Conservation (phyloP, 2,329 filamentous ascomycete genomes). For the Fusarium agapanthi region DNA sequence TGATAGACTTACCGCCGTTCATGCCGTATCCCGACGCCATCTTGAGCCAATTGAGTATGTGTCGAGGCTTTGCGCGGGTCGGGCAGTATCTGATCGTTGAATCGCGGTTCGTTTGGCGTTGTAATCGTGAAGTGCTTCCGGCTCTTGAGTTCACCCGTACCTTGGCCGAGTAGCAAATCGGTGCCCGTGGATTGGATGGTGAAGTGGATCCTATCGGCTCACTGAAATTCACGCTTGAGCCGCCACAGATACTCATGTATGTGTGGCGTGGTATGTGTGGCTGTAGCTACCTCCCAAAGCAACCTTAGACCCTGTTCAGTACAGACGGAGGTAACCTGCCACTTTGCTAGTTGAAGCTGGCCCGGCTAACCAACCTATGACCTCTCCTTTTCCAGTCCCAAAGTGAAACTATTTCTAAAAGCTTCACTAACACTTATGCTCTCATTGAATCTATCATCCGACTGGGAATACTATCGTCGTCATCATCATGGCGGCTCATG, state of each 20-base stretch:
- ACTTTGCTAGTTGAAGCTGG: constrained; percentile 24
- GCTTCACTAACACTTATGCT: background rate
- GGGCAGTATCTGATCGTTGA: constrained; percentile 35
- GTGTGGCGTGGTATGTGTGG: constrained; percentile 8
- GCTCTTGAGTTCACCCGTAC: constrained; percentile 40
- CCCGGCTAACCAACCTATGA: background rate
- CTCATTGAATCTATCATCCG: background rate
- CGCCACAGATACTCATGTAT: background rate
- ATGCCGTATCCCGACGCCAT: constrained; percentile 89
- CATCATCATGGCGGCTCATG: constrained; percentile 37
- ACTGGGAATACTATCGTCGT: background rate
- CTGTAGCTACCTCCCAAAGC: background rate
- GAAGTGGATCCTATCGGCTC: constrained; percentile 12
- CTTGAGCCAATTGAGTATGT: constrained; percentile 46
- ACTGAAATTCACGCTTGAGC: constrained; percentile 10
- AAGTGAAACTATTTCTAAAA: background rate
- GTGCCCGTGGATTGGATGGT: constrained; percentile 29
- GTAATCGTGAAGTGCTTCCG: constrained; percentile 32
- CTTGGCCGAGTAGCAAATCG: constrained; percentile 42
- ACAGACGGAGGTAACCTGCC: constrained; percentile 1
- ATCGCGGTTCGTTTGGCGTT: constrained; percentile 38
- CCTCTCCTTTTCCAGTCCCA: background rate
- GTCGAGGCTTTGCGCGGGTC: constrained; percentile 38
- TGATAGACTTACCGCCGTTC: constrained; percentile 71
- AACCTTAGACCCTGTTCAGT: background rate